Conservation (phyloP, 306 rosid species). For the Castanea mollissima region DNA sequence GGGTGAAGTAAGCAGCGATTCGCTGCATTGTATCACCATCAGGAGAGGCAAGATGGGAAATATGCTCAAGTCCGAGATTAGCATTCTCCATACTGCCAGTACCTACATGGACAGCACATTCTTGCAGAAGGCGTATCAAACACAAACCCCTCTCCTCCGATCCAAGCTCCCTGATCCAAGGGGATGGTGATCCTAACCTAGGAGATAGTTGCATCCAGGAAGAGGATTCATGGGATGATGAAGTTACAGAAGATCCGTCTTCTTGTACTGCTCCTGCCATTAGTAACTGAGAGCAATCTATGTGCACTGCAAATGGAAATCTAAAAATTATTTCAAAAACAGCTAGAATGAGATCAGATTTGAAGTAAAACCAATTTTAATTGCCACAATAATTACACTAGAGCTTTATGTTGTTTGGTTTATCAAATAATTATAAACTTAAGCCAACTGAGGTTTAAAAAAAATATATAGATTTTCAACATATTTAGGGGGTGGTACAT, state of each 20-base stretch:
- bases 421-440: background rate
- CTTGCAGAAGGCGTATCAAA: slow-evolving; percentile 53
- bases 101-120: slow-evolving; percentile 68
- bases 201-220: slow-evolving; percentile 34
- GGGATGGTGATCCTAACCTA: slow-evolving; percentile 60
- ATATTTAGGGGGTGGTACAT: too few relatives aligned
- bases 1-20: slow-evolving; percentile 67
- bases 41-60: slow-evolving; percentile 68
- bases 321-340: background rate
- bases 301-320: slow-evolving; percentile 2
- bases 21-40: slow-evolving; percentile 76
- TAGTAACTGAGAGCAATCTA: background rate
- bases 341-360: background rate
- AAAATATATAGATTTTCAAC: too few relatives aligned
- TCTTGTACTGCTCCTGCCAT: slow-evolving; percentile 37
- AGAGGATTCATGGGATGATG: slow-evolving; percentile 31
- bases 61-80: slow-evolving; percentile 59
- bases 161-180: slow-evolving; percentile 57
- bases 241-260: slow-evolving; percentile 47
- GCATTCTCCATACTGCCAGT: slow-evolving; percentile 72
- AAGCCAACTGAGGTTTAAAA: background rate
- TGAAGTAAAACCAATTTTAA: too few relatives aligned
- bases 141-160: slow-evolving; percentile 56
- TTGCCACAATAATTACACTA: too few relatives aligned
- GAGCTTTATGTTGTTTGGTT: background rate